Conservation (phyloP, 306 rosid genomes). For the Herpetospermum pedunculosum region DNA sequence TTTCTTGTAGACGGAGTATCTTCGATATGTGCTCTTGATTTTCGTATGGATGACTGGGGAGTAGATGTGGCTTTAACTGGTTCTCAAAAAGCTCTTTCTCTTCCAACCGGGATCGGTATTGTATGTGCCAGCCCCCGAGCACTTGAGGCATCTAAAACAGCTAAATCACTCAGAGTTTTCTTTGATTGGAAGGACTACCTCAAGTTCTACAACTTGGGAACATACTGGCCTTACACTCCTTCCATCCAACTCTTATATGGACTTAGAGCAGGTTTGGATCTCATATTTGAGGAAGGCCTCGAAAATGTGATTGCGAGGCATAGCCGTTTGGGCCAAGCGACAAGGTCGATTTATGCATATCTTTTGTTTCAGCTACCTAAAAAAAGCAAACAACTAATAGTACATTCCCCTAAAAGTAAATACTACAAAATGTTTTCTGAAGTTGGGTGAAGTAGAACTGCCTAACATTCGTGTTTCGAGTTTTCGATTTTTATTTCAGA, state of each 20-base stretch:
- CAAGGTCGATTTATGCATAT: conserved; percentile 38
- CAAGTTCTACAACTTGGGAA: conserved; percentile 82
- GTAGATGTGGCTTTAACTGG: conserved; percentile 96
- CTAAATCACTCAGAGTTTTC: conserved; percentile 83
- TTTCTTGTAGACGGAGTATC: conserved; percentile 96
- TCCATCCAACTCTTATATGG: conserved; percentile 84
- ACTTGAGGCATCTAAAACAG: conserved; percentile 72
- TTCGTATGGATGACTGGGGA: conserved; percentile 99
- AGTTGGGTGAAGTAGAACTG: neutral
- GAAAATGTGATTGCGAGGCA: conserved; percentile 85
- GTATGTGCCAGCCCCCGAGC: conserved; percentile 92
- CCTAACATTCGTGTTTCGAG: neutral
- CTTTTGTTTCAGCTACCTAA: conserved; percentile 11
- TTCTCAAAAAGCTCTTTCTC: conserved; percentile 97
- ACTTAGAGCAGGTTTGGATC: conserved; percentile 76
- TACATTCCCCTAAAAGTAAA: neutral
- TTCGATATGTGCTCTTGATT: conserved; percentile 92
- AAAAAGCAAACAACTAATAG: neutral
- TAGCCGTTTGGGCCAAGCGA: conserved; percentile 71
- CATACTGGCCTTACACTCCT: conserved; percentile 98
- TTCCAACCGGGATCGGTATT: conserved; percentile 90
- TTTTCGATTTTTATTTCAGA: neutral
- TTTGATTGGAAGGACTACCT: conserved; percentile 95
- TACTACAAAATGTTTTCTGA: neutral
- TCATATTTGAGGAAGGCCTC: conserved; percentile 90